A percentile compares a stretch with the other conserved stretches of the same genome.
phyloP scores from a whole-genome alignment of 2,329 filamentous ascomycete genomes.

The Fusarium clavum region DNA sequence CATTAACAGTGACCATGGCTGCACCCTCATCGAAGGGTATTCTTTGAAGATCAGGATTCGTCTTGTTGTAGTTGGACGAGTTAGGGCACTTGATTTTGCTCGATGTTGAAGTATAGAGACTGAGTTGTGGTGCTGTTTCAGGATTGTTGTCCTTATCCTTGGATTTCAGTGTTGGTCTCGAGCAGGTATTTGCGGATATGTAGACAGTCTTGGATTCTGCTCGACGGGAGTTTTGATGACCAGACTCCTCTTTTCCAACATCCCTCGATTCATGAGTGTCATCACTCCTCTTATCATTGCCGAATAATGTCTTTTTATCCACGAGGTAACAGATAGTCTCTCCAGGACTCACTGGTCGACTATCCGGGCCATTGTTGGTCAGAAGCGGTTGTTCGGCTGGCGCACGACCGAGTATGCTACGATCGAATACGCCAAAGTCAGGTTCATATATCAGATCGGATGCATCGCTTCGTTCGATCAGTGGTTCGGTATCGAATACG shows the following conservation, averaged over 20 bases:
- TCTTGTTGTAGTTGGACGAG: slow-evolving; percentile 35
- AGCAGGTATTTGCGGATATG: slow-evolving; percentile 87
- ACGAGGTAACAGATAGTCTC: slow-evolving; percentile 62
- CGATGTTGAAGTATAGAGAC: slow-evolving; percentile 78
- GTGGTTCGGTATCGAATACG: slow-evolving; percentile 27
- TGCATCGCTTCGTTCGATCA: slow-evolving; percentile 18
- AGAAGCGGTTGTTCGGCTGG: slow-evolving; percentile 62
- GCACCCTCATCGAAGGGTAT: slow-evolving; percentile 75
- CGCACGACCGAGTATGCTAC: slow-evolving; percentile 72
- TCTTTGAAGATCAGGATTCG: slow-evolving; percentile 41
- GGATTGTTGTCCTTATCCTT: slow-evolving; percentile 26
- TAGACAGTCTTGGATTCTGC: slow-evolving; percentile 67
- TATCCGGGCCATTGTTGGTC: slow-evolving; percentile 72
- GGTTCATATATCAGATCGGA: slow-evolving; percentile 64
- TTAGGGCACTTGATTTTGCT: slow-evolving; percentile 48
- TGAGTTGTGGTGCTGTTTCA: slow-evolving; percentile 73
- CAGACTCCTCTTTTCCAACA: slow-evolving; percentile 8
- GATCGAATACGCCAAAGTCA: slow-evolving; percentile 70
- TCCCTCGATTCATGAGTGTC: slow-evolving; percentile 26
- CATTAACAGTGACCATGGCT: slow-evolving; percentile 70
- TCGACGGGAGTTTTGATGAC: slow-evolving; percentile 44
- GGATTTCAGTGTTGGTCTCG: slow-evolving; percentile 70
- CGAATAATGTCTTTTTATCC: slow-evolving; percentile 47
- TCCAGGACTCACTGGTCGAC: slow-evolving; percentile 71
- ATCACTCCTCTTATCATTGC: slow-evolving; percentile 32